Evolutionary conservation across 257 asterid genomes (phyloP).

Genomic region (Primulina eburnea): DNA sequence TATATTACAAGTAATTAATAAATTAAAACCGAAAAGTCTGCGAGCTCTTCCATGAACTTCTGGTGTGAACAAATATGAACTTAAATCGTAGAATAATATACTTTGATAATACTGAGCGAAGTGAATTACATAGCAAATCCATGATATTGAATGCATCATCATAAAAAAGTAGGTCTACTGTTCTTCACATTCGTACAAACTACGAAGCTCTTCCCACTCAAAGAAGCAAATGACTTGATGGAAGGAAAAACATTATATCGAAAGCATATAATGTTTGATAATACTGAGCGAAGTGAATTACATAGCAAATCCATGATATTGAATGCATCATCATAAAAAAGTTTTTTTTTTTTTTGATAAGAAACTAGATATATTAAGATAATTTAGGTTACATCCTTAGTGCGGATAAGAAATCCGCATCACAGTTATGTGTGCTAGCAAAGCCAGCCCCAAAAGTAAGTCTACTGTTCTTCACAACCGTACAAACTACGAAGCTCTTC

Average conservation of each 20-base stretch:
- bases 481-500: conserved; percentile 6
- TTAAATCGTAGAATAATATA: background rate
- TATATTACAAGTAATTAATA: background rate
- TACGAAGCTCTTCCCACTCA: conserved; percentile 3
- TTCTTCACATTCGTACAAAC: background rate
- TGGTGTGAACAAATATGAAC: background rate
- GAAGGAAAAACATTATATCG: background rate
- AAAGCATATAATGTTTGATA: no score
- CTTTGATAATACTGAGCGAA: no score
- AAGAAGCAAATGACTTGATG: background rate
- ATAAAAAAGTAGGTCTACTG: background rate
- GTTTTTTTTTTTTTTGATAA: no score
- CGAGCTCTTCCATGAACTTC: conserved; percentile 1
- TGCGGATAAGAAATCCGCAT: no score
- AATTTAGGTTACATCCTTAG: no score
- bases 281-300: background rate
- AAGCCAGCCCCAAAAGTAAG: no score
- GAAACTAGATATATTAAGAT: no score
- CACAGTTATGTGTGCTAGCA: no score
- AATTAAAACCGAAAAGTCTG: background rate
- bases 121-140: background rate
- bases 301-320: background rate
- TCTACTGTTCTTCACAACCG: conserved; percentile 8
- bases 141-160: background rate
- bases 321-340: background rate